phyloP scores from a whole-genome alignment of 306 rosid genomes.

The Dryas octopetala region DNA sequence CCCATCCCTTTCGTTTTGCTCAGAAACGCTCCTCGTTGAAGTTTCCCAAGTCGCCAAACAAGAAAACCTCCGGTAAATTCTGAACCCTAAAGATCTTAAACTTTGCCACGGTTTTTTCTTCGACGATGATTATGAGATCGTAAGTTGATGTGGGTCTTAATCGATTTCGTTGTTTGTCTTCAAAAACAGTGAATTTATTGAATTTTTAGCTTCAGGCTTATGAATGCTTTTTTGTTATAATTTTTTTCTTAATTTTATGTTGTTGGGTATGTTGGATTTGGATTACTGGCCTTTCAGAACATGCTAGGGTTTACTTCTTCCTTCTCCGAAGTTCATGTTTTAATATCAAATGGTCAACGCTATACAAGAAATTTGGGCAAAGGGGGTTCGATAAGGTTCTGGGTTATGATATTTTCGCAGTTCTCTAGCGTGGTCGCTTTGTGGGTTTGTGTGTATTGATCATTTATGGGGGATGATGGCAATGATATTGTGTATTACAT shows the following conservation, averaged over 20 bases:
- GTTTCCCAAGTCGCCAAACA: background rate
- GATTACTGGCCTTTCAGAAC: background rate
- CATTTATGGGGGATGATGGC: background rate
- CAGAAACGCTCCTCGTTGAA: background rate
- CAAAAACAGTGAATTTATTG: background rate
- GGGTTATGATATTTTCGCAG: background rate
- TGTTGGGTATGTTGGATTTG: background rate
- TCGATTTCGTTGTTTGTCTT: slow-evolving; percentile 5
- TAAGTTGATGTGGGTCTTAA: background rate
- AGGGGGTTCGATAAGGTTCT: background rate
- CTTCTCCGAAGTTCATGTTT: background rate
- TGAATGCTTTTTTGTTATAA: background rate
- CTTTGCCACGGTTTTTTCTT: background rate
- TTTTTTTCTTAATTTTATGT: background rate
- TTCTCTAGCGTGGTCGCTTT: background rate
- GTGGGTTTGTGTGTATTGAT: background rate
- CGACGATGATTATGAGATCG: background rate
- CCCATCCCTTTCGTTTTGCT: background rate
- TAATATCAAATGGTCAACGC: slow-evolving; percentile 2
- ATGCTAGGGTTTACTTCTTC: background rate
- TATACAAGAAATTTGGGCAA: background rate
- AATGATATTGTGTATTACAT: background rate
- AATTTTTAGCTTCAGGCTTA: slow-evolving; percentile 7
- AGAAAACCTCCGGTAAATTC: slow-evolving; percentile 15
- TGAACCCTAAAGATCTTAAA: background rate